Evolutionary conservation across 345 rosid species (phyloP).

Genomic region (Lagerstroemia speciosa): DNA sequence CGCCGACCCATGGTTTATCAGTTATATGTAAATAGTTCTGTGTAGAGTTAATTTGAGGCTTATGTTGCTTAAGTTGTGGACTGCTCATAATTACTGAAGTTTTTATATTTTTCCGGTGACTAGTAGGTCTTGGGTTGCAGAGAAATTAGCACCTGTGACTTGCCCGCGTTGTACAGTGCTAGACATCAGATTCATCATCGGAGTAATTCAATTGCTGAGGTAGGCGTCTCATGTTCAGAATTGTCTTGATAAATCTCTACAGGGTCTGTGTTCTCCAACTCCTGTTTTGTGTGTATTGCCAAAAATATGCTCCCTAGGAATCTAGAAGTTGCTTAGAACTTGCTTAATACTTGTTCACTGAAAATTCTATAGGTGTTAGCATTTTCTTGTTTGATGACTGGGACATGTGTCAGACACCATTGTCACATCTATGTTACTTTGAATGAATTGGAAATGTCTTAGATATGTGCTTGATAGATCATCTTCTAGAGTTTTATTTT

Average conservation of each 20-base stretch:
- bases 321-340: too few relatives aligned
- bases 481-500: too few relatives aligned
- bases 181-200: constrained; percentile 55
- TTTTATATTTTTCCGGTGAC: constrained; percentile 1
- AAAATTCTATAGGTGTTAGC: too few relatives aligned
- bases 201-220: constrained; percentile 67
- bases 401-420: too few relatives aligned
- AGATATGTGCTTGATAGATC: neutral
- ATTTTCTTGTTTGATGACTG: too few relatives aligned
- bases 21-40: neutral
- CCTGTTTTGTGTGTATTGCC: too few relatives aligned
- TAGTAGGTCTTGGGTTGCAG: constrained; percentile 53
- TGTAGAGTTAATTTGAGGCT: neutral
- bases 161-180: constrained; percentile 28
- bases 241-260: neutral
- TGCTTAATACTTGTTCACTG: too few relatives aligned
- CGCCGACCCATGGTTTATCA: neutral
- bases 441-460: too few relatives aligned
- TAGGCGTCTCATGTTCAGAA: constrained; percentile 12
- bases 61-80: neutral
- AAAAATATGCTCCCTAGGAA: too few relatives aligned
- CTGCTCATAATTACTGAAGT: neutral
- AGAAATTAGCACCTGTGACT: constrained; percentile 31
- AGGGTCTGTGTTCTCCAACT: neutral
- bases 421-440: too few relatives aligned